Percentiles rank a stretch among this genome's conserved stretches.
Conservation (phyloP, 371 early-diverging fungal genomes). For the Dichotomocladium elegans region DNA sequence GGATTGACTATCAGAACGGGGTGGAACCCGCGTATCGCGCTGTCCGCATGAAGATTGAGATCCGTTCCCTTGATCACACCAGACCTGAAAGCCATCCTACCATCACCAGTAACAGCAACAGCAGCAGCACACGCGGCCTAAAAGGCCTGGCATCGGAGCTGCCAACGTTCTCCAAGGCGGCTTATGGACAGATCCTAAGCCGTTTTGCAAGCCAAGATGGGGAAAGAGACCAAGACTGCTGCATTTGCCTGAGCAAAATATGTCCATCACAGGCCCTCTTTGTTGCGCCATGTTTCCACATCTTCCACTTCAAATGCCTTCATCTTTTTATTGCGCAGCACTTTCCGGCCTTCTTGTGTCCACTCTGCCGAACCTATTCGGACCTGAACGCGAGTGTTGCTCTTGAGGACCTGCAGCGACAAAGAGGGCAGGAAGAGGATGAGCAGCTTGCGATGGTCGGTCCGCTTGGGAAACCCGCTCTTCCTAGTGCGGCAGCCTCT, state of each 20-base stretch:
- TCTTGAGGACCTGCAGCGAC: too few relatives aligned
- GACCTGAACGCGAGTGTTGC: constrained; percentile 79
- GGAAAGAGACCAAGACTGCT: constrained; percentile 73
- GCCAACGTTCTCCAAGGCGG: neutral
- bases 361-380: constrained; percentile 92
- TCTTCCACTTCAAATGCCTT: constrained; percentile 94
- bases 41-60: constrained; percentile 76
- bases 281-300: constrained; percentile 94
- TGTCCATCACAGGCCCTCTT: constrained; percentile 93
- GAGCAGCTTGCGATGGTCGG: too few relatives aligned
- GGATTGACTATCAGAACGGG: constrained; percentile 87
- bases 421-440: too few relatives aligned
- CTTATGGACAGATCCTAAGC: neutral
- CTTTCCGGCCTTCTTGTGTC: constrained; percentile 86
- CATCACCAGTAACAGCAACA: neutral
- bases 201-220: neutral
- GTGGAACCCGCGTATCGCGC: constrained; percentile 73
- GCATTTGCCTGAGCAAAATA: constrained; percentile 93
- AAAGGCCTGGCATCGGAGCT: neutral
- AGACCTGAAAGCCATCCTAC: constrained; percentile 6
- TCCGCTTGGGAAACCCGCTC: too few relatives aligned
- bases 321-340: constrained; percentile 56
- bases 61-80: constrained; percentile 22
- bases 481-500: too few relatives aligned
- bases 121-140: neutral